Percentiles rank a stretch among this genome's conserved stretches.
Conservation (phyloP, 257 asterid genomes). For the Gentiana straminea region DNA sequence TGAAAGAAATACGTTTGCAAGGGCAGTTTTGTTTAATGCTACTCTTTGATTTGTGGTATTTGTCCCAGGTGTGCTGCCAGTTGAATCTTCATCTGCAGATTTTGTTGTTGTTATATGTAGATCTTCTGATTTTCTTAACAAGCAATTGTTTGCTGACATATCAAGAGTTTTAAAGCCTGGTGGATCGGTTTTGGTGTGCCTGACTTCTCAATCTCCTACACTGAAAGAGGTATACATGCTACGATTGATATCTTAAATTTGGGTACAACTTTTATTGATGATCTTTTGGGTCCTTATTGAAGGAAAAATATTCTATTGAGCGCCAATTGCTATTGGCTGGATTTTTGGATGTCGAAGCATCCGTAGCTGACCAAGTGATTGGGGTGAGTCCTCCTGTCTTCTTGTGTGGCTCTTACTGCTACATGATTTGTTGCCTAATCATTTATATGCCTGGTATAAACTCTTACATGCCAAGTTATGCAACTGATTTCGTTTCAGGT, state of each 20-base stretch:
- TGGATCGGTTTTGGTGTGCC: constrained; percentile 43
- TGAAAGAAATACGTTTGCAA: background rate
- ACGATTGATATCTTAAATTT: too few species aligned
- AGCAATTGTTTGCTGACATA: constrained; percentile 40
- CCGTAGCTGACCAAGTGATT: constrained; percentile 32
- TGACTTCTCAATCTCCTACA: constrained; percentile 27
- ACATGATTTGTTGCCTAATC: background rate
- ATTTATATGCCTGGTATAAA: background rate
- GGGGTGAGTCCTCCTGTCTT: constrained; percentile 41
- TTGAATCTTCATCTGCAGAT: constrained; percentile 55
- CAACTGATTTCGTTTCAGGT: constrained; percentile 27
- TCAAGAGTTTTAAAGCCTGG: constrained; percentile 61
- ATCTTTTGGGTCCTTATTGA: constrained; percentile 20
- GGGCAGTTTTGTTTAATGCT: background rate
- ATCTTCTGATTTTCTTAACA: constrained; percentile 44
- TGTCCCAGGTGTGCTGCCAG: constrained; percentile 38
- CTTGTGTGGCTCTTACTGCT: background rate
- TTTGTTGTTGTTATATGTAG: constrained; percentile 34
- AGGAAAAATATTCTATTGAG: constrained; percentile 51
- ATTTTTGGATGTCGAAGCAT: constrained; percentile 50
- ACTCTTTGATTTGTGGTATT: background rate
- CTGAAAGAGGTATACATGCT: constrained; percentile 26
- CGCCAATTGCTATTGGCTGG: constrained; percentile 73
- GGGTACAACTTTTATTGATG: background rate
- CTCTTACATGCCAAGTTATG: background rate